Percentiles rank a stretch among this genome's conserved stretches.
phyloP scores from a whole-genome alignment of 176 grass and related monocot species.

The Triticum urartu region DNA sequence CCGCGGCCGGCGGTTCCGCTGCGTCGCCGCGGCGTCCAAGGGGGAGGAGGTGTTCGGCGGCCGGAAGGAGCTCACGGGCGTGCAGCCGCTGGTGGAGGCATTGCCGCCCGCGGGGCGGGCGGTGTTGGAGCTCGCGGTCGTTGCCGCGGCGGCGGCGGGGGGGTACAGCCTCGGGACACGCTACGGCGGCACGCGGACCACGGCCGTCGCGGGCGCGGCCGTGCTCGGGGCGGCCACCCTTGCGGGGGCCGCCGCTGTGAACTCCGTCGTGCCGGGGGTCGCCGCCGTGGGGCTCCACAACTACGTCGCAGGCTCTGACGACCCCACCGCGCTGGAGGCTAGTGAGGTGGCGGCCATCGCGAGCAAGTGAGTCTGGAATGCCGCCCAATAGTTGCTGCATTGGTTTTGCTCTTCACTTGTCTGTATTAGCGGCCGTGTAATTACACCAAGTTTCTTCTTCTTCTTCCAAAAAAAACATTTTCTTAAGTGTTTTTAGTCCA shows the following conservation, averaged over 20 bases:
- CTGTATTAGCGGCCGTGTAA: background rate
- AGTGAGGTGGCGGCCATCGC: conserved; percentile 72
- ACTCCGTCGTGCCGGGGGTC: conserved; percentile 75
- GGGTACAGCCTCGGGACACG: conserved; percentile 74
- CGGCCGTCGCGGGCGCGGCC: conserved; percentile 49
- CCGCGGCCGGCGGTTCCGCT: conserved; percentile 11
- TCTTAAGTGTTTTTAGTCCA: background rate
- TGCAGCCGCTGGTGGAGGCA: conserved; percentile 60
- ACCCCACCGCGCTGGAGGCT: conserved; percentile 53
- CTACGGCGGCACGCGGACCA: conserved; percentile 38
- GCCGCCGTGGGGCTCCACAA: conserved; percentile 83
- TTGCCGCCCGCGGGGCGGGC: conserved; percentile 59
- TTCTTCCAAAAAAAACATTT: background rate
- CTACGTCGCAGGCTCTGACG: conserved; percentile 69
- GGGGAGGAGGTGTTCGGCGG: conserved; percentile 49
- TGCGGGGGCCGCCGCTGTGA: conserved; percentile 52
- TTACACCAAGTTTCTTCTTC: background rate
- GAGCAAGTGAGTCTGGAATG: conserved; percentile 52
- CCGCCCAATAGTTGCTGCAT: background rate
- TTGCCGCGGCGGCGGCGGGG: conserved; percentile 39
- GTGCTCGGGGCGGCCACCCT: conserved; percentile 59
- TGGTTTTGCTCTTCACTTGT: background rate
- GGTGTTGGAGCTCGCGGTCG: conserved; percentile 56
- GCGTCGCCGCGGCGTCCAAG: background rate
- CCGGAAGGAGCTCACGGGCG: conserved; percentile 54